Percentiles rank a stretch among this genome's conserved stretches.
phyloP scores from a whole-genome alignment of 305 asterid species.

The Coffea humblotiana region DNA sequence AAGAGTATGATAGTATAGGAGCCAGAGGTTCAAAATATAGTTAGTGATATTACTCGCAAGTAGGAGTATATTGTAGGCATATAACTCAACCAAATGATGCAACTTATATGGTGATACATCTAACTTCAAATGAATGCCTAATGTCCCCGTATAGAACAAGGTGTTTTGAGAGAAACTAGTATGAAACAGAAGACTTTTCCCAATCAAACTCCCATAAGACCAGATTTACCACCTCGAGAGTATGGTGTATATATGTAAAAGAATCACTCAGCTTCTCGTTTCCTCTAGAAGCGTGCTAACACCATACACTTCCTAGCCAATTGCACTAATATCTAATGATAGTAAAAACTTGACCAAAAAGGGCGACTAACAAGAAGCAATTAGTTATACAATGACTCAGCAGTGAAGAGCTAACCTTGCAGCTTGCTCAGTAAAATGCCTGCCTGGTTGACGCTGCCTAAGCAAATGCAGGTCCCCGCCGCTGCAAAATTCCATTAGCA shows the following conservation, averaged over 20 bases:
- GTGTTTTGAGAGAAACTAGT: background rate
- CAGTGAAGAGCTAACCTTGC: constrained; percentile 59
- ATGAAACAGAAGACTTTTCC: background rate
- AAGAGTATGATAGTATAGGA: background rate
- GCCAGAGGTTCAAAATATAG: background rate
- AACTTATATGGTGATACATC: background rate
- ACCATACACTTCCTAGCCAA: background rate
- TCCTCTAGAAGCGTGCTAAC: no score
- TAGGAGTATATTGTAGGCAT: background rate
- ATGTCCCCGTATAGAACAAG: background rate
- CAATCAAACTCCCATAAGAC: background rate
- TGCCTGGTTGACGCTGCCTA: constrained; percentile 87
- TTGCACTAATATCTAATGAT: background rate
- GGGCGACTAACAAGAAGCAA: background rate
- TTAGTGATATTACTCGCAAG: background rate
- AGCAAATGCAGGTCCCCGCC: constrained; percentile 97
- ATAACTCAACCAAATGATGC: background rate
- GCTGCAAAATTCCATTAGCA: constrained; percentile 94
- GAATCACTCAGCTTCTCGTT: background rate
- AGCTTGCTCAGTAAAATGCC: constrained; percentile 88
- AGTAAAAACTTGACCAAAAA: background rate
- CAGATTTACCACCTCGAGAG: background rate
- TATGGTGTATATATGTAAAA: background rate
- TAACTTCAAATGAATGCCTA: background rate
- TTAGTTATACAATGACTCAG: background rate